Conservation (phyloP, 2,329 filamentous ascomycete genomes). For the Scytalidium lignicola region DNA sequence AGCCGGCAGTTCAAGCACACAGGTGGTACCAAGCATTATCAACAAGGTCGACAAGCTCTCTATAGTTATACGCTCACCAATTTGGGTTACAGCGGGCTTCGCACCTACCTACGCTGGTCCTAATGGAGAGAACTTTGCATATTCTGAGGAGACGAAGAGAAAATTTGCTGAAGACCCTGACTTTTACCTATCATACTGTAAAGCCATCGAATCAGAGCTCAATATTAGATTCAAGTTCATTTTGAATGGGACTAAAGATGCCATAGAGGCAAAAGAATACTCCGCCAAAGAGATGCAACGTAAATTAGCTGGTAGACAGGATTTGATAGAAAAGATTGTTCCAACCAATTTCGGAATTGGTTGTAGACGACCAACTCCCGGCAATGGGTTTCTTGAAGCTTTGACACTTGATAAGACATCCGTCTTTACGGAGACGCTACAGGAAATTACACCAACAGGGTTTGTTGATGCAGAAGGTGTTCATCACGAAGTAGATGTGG, state of each 20-base stretch:
- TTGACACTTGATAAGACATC: constrained; percentile 25
- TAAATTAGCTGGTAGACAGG: neutral
- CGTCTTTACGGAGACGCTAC: constrained; percentile 28
- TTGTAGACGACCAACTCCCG: constrained; percentile 23
- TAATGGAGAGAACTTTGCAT: constrained; percentile 37
- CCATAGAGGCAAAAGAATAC: neutral
- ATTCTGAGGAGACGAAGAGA: constrained; percentile 27
- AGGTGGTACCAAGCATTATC: constrained; percentile 45
- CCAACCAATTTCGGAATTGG: neutral
- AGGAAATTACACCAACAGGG: constrained; percentile 24
- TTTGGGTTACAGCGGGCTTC: constrained; percentile 30
- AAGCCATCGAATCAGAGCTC: constrained; percentile 40
- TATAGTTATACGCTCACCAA: constrained; percentile 6
- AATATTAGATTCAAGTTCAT: constrained; percentile 40
- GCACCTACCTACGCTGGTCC: constrained; percentile 3
- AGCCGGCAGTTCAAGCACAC: constrained; percentile 48
- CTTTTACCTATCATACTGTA: constrained; percentile 40
- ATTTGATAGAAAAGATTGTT: constrained; percentile 1
- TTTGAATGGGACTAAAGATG: constrained; percentile 11
- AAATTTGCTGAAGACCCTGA: constrained; percentile 20
- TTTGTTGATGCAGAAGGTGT: constrained; percentile 21
- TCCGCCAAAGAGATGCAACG: neutral
- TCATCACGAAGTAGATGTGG: constrained; percentile 40
- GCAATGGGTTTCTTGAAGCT: constrained; percentile 30
- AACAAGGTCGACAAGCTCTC: constrained; percentile 18